Percentiles rank a stretch among this genome's conserved stretches.
These are phyloP conservation scores for Huntiella bhutanensis DNA, from an alignment of 2,329 filamentous ascomycete species.

Conservation along the genomic window DNA sequence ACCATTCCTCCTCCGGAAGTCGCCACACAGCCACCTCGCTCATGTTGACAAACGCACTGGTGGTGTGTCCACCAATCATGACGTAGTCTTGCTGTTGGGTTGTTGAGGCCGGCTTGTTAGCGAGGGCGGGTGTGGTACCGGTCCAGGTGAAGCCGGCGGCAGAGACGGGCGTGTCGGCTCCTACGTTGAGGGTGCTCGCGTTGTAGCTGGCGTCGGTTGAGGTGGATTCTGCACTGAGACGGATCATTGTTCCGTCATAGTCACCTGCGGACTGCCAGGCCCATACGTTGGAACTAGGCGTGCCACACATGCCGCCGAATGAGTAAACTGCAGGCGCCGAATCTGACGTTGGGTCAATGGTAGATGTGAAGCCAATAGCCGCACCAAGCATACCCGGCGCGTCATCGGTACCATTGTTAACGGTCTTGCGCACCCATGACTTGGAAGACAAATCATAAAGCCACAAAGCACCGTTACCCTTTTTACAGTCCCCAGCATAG, in stretches of 20 bases:
- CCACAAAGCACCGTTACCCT: constrained; percentile 43
- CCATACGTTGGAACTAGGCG: constrained; percentile 20
- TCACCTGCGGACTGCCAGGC: constrained; percentile 48
- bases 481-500: constrained; percentile 53
- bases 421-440: constrained; percentile 13
- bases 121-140: constrained; percentile 47
- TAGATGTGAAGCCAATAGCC: constrained; percentile 48
- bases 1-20: constrained; percentile 72
- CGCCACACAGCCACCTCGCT: constrained; percentile 76
- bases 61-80: constrained; percentile 69
- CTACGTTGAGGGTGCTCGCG: constrained; percentile 8
- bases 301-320: constrained; percentile 74
- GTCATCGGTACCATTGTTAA: constrained; percentile 11
- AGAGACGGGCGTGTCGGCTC: constrained; percentile 30
- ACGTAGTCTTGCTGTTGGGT: constrained; percentile 64
- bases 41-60: constrained; percentile 79
- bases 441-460: constrained; percentile 33
- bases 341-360: constrained; percentile 24
- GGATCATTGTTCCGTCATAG: constrained; percentile 67
- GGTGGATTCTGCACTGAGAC: constrained; percentile 25
- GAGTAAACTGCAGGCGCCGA: constrained; percentile 41
- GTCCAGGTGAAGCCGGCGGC: constrained; percentile 82
- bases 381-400: constrained; percentile 33
- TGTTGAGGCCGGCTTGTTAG: constrained; percentile 43
- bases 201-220: constrained; percentile 18